Evolutionary conservation across 1,139 yeast species (phyloP), one percentile per base, ranked within the genome.

Genomic region (Yarrowia galli): DNA sequence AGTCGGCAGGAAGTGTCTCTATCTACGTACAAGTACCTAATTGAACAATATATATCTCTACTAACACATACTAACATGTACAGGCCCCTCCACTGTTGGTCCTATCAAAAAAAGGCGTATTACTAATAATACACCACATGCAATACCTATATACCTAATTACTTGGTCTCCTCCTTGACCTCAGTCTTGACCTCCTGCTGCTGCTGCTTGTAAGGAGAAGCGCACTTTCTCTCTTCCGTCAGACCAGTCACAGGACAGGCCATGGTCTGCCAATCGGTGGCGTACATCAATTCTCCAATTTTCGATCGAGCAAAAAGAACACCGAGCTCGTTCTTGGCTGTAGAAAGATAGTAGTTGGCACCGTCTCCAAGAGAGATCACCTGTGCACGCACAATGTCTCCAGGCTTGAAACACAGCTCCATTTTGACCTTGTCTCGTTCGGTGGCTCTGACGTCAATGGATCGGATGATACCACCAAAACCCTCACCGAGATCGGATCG

Each of bases 201-300:
- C n/a, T n/a, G n/a, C 60, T 54, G 61, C 18, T 74, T 81, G 73
- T 89, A 89, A 12, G 98, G 97, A 77, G 92, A 93, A 7, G 99
- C 99, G 79, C 97, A 92, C 77, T 96, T 96, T 69, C 99, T 84
- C 73, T 82, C 82, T 75, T 93, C 98, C 32, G 87, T 79, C 23
- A 83, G 84, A 0, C 98, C 98, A 4, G 92, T 87, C 53, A 79
- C 81, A 5, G 88, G 87, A 71, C 91, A 87, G 63, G 89, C 84
- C 98, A 96, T 95, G 13, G 92, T 90, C 78, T 92, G 93, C 98
- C 99, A 96, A 79, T 95, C 98, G 46, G 92, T 79, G 3, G 99
- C 97, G 73, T 88, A 89, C 95, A 96, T 88, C 70, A 89, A 80
- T 65, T 85, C 87, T 1, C 97, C 98, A 12, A 89, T 85, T 4